Evolutionary conservation across 1,139 yeast genomes (phyloP).

Genomic region (Barnettozyma hawaiiensis): DNA sequence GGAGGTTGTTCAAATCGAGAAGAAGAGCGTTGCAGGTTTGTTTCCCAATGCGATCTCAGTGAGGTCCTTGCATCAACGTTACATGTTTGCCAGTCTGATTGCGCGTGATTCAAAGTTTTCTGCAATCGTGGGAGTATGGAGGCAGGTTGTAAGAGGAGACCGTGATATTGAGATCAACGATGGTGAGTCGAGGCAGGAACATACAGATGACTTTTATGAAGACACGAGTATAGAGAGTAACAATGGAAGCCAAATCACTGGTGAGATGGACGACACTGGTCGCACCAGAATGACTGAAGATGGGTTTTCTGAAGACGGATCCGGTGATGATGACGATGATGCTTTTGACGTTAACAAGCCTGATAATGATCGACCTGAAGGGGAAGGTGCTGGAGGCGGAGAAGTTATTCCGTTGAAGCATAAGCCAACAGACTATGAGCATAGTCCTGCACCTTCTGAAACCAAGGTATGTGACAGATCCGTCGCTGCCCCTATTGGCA

Average conservation of each 20-base stretch:
- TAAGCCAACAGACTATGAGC: slow-evolving; percentile 46
- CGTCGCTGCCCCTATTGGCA: slow-evolving; percentile 75
- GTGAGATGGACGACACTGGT: neutral
- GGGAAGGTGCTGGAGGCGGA: slow-evolving; percentile 8
- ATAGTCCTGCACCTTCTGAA: slow-evolving; percentile 52
- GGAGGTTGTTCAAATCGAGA: slow-evolving; percentile 67
- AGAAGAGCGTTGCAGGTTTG: slow-evolving; percentile 64
- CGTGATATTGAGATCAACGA: slow-evolving; percentile 17
- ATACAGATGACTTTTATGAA: slow-evolving; percentile 4
- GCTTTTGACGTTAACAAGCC: slow-evolving; percentile 24
- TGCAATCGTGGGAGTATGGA: slow-evolving; percentile 59
- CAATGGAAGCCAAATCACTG: neutral
- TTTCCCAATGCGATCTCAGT: slow-evolving; percentile 74
- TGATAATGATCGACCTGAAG: slow-evolving; percentile 15
- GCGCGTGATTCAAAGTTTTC: slow-evolving; percentile 63
- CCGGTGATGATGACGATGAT: slow-evolving; percentile 24
- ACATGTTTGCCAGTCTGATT: slow-evolving; percentile 66
- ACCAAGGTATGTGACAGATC: slow-evolving; percentile 56
- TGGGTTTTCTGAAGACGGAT: slow-evolving; percentile 7
- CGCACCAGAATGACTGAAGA: neutral
- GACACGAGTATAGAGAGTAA: slow-evolving; percentile 22
- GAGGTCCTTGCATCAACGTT: slow-evolving; percentile 64
- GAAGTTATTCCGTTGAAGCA: slow-evolving; percentile 39
- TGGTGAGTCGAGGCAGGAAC: slow-evolving; percentile 1
- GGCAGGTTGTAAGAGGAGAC: slow-evolving; percentile 29